Conservation (phyloP, 2,329 filamentous ascomycete genomes). For the Geoglossum cookeanum region DNA sequence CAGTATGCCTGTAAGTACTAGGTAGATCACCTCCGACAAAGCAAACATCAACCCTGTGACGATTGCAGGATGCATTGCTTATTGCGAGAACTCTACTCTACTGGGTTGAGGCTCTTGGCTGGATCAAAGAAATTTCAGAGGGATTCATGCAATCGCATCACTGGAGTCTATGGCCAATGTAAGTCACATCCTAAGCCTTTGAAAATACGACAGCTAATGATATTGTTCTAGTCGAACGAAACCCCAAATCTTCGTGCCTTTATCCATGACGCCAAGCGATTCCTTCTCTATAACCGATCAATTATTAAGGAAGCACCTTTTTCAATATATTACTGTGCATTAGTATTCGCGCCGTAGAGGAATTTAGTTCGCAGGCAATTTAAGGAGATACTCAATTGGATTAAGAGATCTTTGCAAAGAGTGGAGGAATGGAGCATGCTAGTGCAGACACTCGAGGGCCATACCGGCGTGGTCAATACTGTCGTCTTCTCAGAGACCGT, state of each 20-base stretch:
- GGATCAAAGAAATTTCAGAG: neutral
- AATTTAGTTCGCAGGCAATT: slow-evolving; percentile 10
- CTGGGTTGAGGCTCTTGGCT: neutral
- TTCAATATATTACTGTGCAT: slow-evolving; percentile 19
- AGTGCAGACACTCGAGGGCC: too few species aligned
- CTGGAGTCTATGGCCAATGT: neutral
- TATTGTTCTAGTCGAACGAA: neutral
- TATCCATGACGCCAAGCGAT: slow-evolving; percentile 16
- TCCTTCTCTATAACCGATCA: slow-evolving; percentile 10
- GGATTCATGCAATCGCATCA: neutral
- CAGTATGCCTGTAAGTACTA: neutral
- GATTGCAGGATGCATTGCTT: neutral
- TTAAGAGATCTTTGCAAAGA: too few species aligned
- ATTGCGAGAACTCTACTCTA: neutral
- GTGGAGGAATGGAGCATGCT: too few species aligned
- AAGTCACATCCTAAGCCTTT: neutral
- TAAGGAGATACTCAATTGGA: slow-evolving; percentile 5
- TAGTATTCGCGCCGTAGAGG: slow-evolving; percentile 16
- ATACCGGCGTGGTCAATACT: too few species aligned
- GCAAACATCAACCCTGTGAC: neutral
- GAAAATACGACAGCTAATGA: neutral
- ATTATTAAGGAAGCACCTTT: slow-evolving; percentile 15
- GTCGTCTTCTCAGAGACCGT: too few species aligned
- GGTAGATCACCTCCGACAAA: neutral
- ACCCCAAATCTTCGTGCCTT: slow-evolving; percentile 5